These are phyloP conservation scores for Aethionema arabicum DNA, from an alignment of 345 rosid genomes.

Conservation along the genomic window DNA sequence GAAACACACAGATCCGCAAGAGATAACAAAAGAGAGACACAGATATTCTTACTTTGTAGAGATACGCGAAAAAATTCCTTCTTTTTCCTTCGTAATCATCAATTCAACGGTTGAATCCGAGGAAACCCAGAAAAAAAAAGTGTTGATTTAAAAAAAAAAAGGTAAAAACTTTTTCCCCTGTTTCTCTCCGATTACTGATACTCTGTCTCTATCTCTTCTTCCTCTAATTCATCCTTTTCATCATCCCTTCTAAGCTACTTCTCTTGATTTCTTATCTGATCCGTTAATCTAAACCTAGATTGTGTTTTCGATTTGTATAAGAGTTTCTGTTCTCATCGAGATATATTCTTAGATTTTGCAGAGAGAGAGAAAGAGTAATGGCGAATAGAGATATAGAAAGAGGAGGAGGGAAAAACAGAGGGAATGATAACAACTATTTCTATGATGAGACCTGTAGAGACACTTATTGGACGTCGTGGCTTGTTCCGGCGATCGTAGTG, in stretches of 20 bases:
- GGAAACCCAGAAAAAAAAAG: background rate
- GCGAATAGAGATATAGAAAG: constrained; percentile 67
- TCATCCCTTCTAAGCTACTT: constrained; percentile 35
- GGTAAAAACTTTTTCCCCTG: constrained; percentile 16
- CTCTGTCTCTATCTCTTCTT: constrained; percentile 30
- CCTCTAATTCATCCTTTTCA: constrained; percentile 25
- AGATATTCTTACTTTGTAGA: background rate
- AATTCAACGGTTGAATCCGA: constrained; percentile 21
- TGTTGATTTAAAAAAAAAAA: background rate
- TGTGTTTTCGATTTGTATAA: constrained; percentile 10
- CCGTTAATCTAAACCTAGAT: constrained; percentile 28
- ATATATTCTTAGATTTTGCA: constrained; percentile 19
- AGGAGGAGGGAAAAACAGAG: constrained; percentile 40
- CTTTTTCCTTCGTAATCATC: constrained; percentile 2
- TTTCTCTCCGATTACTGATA: constrained; percentile 40
- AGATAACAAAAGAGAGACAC: constrained; percentile 4
- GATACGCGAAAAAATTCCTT: background rate
- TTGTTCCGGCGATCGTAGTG: constrained; percentile 73
- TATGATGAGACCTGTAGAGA: constrained; percentile 46
- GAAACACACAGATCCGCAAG: background rate
- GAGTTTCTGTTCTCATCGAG: background rate
- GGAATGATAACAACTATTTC: constrained; percentile 31
- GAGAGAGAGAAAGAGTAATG: constrained; percentile 37
- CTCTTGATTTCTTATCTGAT: constrained; percentile 29
- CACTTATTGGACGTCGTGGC: constrained; percentile 82